phyloP scores from a whole-genome alignment of 768 basidiomycete species.

The Mycena rebaudengoi region DNA sequence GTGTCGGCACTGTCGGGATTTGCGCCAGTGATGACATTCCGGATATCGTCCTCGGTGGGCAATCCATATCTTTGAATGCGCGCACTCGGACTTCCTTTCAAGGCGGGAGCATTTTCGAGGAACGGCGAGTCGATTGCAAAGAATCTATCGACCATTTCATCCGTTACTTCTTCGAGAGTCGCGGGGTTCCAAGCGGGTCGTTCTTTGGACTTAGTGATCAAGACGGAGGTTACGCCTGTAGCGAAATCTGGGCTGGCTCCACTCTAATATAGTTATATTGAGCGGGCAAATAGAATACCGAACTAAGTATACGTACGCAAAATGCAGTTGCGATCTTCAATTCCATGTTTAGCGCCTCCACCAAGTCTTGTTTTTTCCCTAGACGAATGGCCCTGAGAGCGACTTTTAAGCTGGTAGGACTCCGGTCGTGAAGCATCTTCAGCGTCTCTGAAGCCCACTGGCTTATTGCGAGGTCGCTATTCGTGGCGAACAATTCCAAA shows the following conservation, averaged over 20 bases:
- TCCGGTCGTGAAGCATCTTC: constrained; percentile 67
- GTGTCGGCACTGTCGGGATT: constrained; percentile 68
- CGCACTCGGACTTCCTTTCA: constrained; percentile 4
- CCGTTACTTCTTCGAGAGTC: constrained; percentile 65
- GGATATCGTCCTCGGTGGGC: constrained; percentile 82
- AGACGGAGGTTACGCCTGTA: constrained; percentile 80
- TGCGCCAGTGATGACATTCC: constrained; percentile 69
- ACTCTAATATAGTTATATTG: constrained; percentile 53
- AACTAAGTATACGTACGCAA: constrained; percentile 67
- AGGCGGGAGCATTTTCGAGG: constrained; percentile 50
- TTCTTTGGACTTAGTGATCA: constrained; percentile 51
- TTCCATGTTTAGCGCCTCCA: constrained; percentile 83
- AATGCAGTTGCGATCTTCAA: constrained; percentile 88
- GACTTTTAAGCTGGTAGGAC: constrained; percentile 93
- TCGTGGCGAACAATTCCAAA: constrained; percentile 53
- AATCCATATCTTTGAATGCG: constrained; percentile 59
- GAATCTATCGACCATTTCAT: constrained; percentile 68
- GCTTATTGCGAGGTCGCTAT: constrained; percentile 56
- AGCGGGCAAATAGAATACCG: constrained; percentile 20
- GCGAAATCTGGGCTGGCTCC: constrained; percentile 85
- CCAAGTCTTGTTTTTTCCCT: constrained; percentile 70
- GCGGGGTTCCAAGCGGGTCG: constrained; percentile 79
- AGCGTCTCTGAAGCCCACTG: constrained; percentile 82
- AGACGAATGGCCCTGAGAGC: constrained; percentile 81
- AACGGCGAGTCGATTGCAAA: constrained; percentile 66